Base-by-base conservation (phyloP, 2,329 filamentous ascomycete species). In the Pseudogymnoascus sp. region DNA sequence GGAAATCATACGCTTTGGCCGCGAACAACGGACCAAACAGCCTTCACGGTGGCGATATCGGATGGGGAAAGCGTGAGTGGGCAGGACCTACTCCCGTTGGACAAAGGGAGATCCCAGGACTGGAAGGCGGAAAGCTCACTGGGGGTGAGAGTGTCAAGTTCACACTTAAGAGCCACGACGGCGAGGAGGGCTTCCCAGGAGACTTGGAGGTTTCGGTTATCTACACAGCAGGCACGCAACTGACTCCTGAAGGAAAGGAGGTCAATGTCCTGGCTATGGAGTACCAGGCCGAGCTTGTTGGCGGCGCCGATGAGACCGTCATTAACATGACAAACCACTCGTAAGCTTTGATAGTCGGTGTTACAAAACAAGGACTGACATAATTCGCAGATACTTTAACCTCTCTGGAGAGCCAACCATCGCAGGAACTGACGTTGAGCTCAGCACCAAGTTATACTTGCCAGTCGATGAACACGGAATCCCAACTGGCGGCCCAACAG, bases 281-380 rank as follows among this genome's bases (percentile, higher is more conserved):
- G 75, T 97, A 96, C 73, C 90, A 96, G 79, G 92, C 89, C 18
- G 86, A 91, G 75, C 81, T 97, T 55, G 81, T 91, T 2, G 88
- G 83, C 2, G 88, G 89, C 59, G 88, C 87, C 11, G 87, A 93
- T n/a, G 93, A 97, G 81, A 97, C 93, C 0, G 87, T 87, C 43
- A 84, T 97, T 74, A 96, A 93, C 77, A 83, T 97, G 77, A 97
- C 95, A 59, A 99, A 97, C 78, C 93, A 99, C 79, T 96, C 91
- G 89, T 91, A 76, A 68, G 79, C 74, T 7, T 35, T 60, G 11
- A 25, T 23, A 43, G 28, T 35, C 31, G 5, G 61, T 59, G 41
- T 60, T 61, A 40, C 40, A 12, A 23, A 16, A 60, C 64, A 58
- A 14, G 31, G 3, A 37, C 65, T 66, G 6, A 65, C 62, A 8